Evolutionary conservation across 305 asterid genomes (phyloP), one percentile per base, ranked within the genome.

Genomic region (Fraxinus velutina): DNA sequence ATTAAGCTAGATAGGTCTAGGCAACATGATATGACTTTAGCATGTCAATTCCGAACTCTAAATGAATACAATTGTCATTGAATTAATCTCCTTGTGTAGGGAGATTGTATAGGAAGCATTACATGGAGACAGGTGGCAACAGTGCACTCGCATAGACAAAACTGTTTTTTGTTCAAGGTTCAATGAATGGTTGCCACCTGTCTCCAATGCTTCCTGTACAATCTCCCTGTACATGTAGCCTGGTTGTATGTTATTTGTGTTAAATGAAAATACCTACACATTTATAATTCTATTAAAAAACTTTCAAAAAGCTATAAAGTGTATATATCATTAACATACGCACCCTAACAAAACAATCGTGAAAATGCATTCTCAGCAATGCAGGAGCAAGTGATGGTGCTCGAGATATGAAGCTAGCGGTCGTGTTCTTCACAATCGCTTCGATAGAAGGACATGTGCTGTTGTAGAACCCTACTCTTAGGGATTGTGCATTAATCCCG

Each of bases 321-420:
- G 6, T 4, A 15, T 13, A 13, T 50, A 15, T 50, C 62, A 50
- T 66, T 7, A 9, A 66, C n/a, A 13, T 66, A 27, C 87, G 12
- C 85, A 91, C 97, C 80, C 91, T 81, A 36, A 92, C 93, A 71
- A 92, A 92, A 75, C 94, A 92, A 79, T 92, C 94, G 52, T 92
- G 92, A 70, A 92, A 92, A 27, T 90, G 93, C 94, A 92, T 84
- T 64, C 97, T 85, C 6, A 92, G 36, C 83, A 92, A 83, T 0
- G 94, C 75, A 5, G 92, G 88, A 71, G 93, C 92, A 32, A 92
- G 81, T 2, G 92, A 33, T 7, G 92, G 90, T 12, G 82, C 85
- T 3, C 73, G 76, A 13, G 84, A 64, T 32, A 92, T 76, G 76
- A 78, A 86, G 0, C 12, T 27, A 1, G 85, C 83, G 0, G 90